phyloP scores from a whole-genome alignment of 2,329 filamentous ascomycete genomes.

The Diaporthe sp. region DNA sequence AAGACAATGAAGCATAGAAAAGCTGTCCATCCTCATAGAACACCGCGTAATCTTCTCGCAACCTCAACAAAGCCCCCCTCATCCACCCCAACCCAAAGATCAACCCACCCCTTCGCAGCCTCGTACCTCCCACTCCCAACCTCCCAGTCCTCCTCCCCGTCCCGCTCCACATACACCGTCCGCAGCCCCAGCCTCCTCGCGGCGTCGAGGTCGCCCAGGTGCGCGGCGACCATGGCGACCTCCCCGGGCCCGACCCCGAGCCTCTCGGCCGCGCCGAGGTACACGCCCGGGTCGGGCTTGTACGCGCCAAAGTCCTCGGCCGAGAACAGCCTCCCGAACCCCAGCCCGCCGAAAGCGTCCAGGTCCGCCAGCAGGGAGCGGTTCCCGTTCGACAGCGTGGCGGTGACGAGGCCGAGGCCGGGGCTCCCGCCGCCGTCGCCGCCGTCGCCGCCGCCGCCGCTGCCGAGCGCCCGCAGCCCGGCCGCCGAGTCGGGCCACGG shows the following conservation, averaged over 20 bases:
- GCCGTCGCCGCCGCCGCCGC: conserved; percentile 30
- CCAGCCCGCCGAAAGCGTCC: conserved; percentile 67
- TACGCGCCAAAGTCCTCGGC: conserved; percentile 81
- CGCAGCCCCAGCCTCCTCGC: conserved; percentile 75
- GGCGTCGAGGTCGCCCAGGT: conserved; percentile 77
- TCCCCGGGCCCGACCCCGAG: conserved; percentile 70
- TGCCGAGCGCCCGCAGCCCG: conserved; percentile 69
- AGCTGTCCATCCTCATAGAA: background rate
- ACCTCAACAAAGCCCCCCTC: conserved; percentile 68
- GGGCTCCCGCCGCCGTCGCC: background rate
- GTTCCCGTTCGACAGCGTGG: conserved; percentile 84
- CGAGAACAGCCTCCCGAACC: conserved; percentile 74
- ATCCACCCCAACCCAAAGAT: conserved; percentile 70
- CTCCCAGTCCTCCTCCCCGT: conserved; percentile 74
- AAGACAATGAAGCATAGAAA: background rate
- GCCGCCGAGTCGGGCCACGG: conserved; percentile 76
- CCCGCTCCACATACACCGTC: conserved; percentile 82
- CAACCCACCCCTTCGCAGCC: conserved; percentile 72
- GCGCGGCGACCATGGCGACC: conserved; percentile 84
- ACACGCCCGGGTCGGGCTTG: conserved; percentile 79
- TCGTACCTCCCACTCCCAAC: conserved; percentile 64
- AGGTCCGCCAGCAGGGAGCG: conserved; percentile 76
- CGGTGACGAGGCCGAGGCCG: conserved; percentile 63
- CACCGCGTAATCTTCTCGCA: conserved; percentile 57
- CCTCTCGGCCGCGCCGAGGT: conserved; percentile 74